Percentiles rank a stretch among this genome's conserved stretches.
phyloP scores from a whole-genome alignment of 2,329 filamentous ascomycete genomes.

The Penicillium sp. region DNA sequence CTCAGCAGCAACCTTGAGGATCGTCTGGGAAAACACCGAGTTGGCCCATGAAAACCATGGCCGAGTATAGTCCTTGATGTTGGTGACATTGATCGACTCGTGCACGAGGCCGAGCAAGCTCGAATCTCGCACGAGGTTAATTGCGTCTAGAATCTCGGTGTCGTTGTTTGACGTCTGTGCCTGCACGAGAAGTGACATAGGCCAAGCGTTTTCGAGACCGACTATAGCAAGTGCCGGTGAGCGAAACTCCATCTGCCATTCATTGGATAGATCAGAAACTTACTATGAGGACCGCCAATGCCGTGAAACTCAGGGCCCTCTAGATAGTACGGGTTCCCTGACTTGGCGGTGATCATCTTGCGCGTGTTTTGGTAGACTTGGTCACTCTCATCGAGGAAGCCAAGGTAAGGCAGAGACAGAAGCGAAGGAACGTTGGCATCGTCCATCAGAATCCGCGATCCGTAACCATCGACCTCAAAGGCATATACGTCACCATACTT shows the following conservation, averaged over 20 bases:
- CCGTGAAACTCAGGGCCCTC: conserved; percentile 73
- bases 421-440: conserved; percentile 65
- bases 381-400: conserved; percentile 59
- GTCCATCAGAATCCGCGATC: conserved; percentile 61
- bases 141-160: conserved; percentile 68
- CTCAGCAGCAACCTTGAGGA: conserved; percentile 81
- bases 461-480: conserved; percentile 65
- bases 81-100: conserved; percentile 84
- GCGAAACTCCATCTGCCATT: background rate
- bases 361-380: conserved; percentile 83
- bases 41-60: conserved; percentile 99
- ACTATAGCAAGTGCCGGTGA: conserved; percentile 47
- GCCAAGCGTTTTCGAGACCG: conserved; percentile 89
- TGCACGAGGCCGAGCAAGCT: conserved; percentile 79
- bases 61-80: conserved; percentile 68
- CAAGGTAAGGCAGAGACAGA: conserved; percentile 58
- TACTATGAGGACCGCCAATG: conserved; percentile 74
- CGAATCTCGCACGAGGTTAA: conserved; percentile 71
- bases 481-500: conserved; percentile 60
- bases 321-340: conserved; percentile 86
- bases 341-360: conserved; percentile 70
- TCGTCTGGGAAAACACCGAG: conserved; percentile 88
- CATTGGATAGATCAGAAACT: conserved; percentile 25
- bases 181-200: conserved; percentile 90
- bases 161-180: conserved; percentile 85